phyloP scores from a whole-genome alignment of 345 rosid species.

The Sapria himalayana region DNA sequence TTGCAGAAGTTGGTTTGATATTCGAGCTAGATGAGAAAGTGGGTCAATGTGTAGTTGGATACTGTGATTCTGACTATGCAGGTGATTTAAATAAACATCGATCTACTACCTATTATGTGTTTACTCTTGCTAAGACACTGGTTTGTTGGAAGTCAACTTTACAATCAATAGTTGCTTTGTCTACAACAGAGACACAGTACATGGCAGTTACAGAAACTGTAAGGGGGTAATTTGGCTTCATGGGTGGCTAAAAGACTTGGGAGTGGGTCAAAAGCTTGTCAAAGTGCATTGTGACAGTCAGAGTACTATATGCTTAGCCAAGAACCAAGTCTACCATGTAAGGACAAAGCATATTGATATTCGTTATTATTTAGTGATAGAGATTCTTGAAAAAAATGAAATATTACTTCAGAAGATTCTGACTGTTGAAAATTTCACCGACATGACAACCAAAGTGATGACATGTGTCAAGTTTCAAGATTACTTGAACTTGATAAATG shows the following conservation, averaged over 20 bases:
- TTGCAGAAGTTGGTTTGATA: not conserved
- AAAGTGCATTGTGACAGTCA: not conserved
- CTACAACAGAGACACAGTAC: not conserved
- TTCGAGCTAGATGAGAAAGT: too few species aligned
- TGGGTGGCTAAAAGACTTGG: not conserved
- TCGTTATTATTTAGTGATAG: not conserved
- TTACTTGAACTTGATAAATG: not conserved
- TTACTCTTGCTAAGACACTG: too few species aligned
- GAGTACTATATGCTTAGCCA: too few species aligned
- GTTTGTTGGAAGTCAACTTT: too few species aligned
- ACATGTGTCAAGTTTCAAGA: not conserved
- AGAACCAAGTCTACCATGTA: not conserved
- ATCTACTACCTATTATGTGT: too few species aligned
- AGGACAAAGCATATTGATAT: not conserved
- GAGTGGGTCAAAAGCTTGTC: not conserved
- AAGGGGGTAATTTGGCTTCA: not conserved
- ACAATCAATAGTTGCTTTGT: too few species aligned
- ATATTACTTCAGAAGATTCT: not conserved
- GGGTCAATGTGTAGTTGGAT: not conserved
- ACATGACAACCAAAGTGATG: not conserved
- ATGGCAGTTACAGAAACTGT: not conserved
- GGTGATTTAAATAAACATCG: not conserved
- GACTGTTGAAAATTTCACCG: not conserved
- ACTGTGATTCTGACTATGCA: not conserved
- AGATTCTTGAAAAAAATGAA: not conserved